Conservation (phyloP, 352 stramenopile species). For the Globisporangium orthogonon region DNA sequence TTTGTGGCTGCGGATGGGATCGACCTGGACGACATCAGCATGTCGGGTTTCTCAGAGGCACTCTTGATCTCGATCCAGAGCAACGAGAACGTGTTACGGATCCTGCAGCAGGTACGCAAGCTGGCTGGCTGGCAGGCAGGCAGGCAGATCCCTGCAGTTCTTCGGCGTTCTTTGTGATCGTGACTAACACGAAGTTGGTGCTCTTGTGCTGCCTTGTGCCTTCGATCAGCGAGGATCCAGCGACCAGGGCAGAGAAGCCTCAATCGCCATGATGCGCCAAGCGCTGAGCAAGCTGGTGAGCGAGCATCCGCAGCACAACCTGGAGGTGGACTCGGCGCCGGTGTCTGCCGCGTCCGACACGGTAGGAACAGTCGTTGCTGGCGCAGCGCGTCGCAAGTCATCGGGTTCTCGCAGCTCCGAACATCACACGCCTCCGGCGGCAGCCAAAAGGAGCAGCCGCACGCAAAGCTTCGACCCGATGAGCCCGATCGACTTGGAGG, state of each 20-base stretch:
- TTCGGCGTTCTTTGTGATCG: background rate
- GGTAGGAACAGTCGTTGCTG: too few species aligned
- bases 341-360: constrained; percentile 9
- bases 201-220: background rate
- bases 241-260: constrained; percentile 49
- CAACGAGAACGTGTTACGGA: constrained; percentile 74
- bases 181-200: background rate
- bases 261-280: constrained; percentile 60
- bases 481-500: constrained; percentile 19
- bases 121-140: background rate
- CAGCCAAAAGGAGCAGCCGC: constrained; percentile 1
- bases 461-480: constrained; percentile 13
- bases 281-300: constrained; percentile 73
- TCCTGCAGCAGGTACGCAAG: constrained; percentile 46
- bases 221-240: constrained; percentile 36
- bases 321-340: constrained; percentile 40
- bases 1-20: constrained; percentile 53
- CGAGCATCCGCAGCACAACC: constrained; percentile 69
- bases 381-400: constrained; percentile 17
- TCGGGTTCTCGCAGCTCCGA: constrained; percentile 12
- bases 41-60: constrained; percentile 69
- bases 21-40: constrained; percentile 65
- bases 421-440: constrained; percentile 2
- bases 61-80: constrained; percentile 81
- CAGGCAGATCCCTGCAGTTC: background rate